phyloP scores from a whole-genome alignment of 345 rosid species.

The Carallia pectinifolia region DNA sequence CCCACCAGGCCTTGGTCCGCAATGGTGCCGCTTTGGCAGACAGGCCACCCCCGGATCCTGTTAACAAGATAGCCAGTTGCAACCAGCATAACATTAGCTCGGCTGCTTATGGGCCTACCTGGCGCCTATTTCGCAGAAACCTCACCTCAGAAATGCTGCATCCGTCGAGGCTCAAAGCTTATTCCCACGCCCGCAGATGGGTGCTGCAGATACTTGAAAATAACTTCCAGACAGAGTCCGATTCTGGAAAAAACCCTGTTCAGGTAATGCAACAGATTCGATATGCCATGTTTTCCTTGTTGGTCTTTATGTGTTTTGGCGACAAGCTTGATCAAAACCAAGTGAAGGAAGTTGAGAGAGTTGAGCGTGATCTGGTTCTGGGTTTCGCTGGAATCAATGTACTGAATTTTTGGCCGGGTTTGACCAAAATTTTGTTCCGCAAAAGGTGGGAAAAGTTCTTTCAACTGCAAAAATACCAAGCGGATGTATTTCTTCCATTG shows the following conservation, averaged over 20 bases:
- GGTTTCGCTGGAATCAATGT: not conserved
- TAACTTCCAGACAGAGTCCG: constrained; percentile 1
- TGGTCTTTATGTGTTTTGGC: constrained; percentile 22
- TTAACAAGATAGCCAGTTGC: not conserved
- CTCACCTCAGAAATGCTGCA: constrained; percentile 25
- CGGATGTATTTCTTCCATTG: constrained; percentile 12
- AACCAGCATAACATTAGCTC: constrained; percentile 1
- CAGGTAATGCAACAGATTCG: constrained; percentile 1
- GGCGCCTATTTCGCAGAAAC: constrained; percentile 30
- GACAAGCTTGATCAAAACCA: constrained; percentile 20
- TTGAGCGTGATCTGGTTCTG: constrained; percentile 2
- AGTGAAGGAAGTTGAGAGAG: constrained; percentile 10
- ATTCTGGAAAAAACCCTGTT: constrained; percentile 13
- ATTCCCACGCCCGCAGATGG: constrained; percentile 18
- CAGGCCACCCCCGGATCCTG: not conserved
- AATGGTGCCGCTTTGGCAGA: constrained; percentile 12
- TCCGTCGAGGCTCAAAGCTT: constrained; percentile 16
- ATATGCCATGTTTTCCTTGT: constrained; percentile 15
- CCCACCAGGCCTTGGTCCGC: constrained; percentile 22
- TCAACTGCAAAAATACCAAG: not conserved
- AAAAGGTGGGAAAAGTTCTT: constrained; percentile 20
- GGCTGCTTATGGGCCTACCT: constrained; percentile 15
- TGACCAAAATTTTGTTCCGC: constrained; percentile 9
- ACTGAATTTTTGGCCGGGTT: constrained; percentile 7
- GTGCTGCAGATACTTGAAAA: constrained; percentile 1